Conservation (phyloP, 192 early-diverging fungal species). For the Coemansia sp. region DNA sequence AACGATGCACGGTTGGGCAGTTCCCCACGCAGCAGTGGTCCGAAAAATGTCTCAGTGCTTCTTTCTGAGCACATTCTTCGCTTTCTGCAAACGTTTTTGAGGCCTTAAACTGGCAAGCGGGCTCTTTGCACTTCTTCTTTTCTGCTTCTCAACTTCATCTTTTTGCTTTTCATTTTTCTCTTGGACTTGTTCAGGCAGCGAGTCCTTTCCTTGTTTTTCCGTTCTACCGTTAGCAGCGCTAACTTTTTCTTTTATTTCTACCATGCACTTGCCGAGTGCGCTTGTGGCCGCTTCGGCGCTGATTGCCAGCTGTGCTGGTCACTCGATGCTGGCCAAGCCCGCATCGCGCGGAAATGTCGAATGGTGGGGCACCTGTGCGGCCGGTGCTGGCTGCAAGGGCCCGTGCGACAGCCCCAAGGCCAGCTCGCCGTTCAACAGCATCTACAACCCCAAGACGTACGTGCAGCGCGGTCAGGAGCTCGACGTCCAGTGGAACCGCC, state of each 20-base stretch:
- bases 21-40: too few species aligned
- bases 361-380: slow-evolving; percentile 54
- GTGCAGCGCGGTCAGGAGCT: slow-evolving; percentile 58
- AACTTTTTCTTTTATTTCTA: slow-evolving; percentile 5
- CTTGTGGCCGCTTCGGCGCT: slow-evolving; percentile 36
- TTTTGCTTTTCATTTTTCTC: slow-evolving; percentile 10
- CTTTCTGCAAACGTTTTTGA: not conserved
- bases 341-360: slow-evolving; percentile 41
- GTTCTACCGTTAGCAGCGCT: slow-evolving; percentile 3
- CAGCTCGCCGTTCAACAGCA: slow-evolving; percentile 56
- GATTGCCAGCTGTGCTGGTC: slow-evolving; percentile 44
- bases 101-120: not conserved
- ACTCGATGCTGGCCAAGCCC: slow-evolving; percentile 37
- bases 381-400: slow-evolving; percentile 61
- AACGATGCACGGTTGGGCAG: not conserved
- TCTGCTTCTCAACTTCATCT: slow-evolving; percentile 6
- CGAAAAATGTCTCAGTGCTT: too few species aligned
- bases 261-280: slow-evolving; percentile 33
- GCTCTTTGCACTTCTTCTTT: not conserved
- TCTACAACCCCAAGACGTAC: slow-evolving; percentile 55
- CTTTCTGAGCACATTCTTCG: not conserved
- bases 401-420: slow-evolving; percentile 57
- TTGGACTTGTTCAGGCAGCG: slow-evolving; percentile 27
- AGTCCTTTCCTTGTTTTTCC: not conserved
- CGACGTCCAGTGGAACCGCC: slow-evolving; percentile 55